Base-by-base conservation (phyloP, 2,329 filamentous ascomycete genomes). In the Lasiodiplodia gonubiensis region DNA sequence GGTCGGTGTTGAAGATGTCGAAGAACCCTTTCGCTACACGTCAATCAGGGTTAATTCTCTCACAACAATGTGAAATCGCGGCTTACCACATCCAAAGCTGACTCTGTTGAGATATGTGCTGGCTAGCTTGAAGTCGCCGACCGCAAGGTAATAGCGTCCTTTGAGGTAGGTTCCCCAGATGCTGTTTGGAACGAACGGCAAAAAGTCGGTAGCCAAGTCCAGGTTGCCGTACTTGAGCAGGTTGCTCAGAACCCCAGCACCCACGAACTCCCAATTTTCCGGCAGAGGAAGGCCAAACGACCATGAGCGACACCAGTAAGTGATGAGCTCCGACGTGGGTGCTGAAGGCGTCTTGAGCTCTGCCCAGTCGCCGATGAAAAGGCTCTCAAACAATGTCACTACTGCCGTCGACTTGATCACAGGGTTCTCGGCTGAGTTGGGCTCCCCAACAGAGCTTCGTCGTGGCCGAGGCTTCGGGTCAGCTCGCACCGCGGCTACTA, bases 31-130 rank as follows among this genome's bases (percentile, higher is more conserved):
- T 69, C 23, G 71, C 78, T 80, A 48, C 59, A 63, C 59, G 30
- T 60, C 4, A 68, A 77, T 70, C 76, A 73, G 67, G 59, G 12
- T 63, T 51, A 39, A 51, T 39, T n/a, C 3, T 52, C 10, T 18
- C 39, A 1, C 11, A 33, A 59, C 21, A 8, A 30, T 67, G n/a
- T 30, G 46, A 23, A 27, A 65, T n/a, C 48, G 64, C 85, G 59
- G 30, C 90, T 82, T 86, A 94, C 92, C 90, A 78, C 97, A 88
- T 67, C 90, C 90, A 73, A 92, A 90, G 23, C 93, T 92, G 68
- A 93, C 92, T 75, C 91, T 94, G 71, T 89, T 89, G 79, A 99
- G 97, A 74, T 88, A 87, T 33, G 87, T 82, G 33, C 92, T 87
- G 66, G 95, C 94, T 48, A 87, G 84, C 68, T 88, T 86, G 75